Conservation (phyloP, 495 filamentous ascomycete species). For the Rhypophila decipiens region DNA sequence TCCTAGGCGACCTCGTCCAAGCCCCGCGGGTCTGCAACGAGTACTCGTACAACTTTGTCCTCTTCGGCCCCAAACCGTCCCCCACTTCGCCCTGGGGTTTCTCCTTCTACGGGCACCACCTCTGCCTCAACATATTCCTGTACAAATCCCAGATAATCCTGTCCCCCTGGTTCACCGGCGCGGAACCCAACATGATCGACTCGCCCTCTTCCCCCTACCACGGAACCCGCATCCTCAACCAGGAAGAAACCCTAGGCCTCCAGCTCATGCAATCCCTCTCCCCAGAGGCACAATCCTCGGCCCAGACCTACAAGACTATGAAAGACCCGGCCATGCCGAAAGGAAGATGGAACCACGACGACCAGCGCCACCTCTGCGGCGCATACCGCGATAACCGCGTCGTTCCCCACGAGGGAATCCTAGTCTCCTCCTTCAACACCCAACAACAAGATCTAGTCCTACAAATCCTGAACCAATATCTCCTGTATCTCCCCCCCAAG, state of each 20-base stretch:
- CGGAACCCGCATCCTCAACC: conserved; percentile 57
- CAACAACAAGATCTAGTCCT: conserved; percentile 49
- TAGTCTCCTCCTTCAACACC: conserved; percentile 36
- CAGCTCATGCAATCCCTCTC: conserved; percentile 60
- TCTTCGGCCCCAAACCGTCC: conserved; percentile 56
- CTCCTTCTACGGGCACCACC: conserved; percentile 71
- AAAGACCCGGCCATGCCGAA: conserved; percentile 55
- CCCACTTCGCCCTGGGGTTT: conserved; percentile 57
- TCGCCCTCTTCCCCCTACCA: conserved; percentile 49
- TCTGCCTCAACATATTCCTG: conserved; percentile 63
- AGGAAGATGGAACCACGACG: conserved; percentile 68
- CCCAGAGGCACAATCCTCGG: conserved; percentile 38
- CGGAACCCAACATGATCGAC: conserved; percentile 71
- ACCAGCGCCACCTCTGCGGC: conserved; percentile 67
- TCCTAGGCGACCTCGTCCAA: conserved; percentile 62
- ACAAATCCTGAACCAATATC: conserved; percentile 51
- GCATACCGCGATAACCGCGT: conserved; percentile 71
- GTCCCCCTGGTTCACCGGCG: conserved; percentile 67
- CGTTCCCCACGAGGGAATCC: conserved; percentile 65
- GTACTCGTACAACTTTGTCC: conserved; percentile 64
- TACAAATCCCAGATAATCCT: conserved; percentile 54
- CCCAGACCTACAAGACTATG: conserved; percentile 50
- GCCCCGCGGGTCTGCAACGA: conserved; percentile 61
- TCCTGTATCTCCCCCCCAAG: conserved; percentile 54
- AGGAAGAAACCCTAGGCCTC: conserved; percentile 58